A percentile compares a stretch with the other conserved stretches of the same genome.
phyloP scores from a whole-genome alignment of 345 rosid genomes.

The Salix arbutifolia region DNA sequence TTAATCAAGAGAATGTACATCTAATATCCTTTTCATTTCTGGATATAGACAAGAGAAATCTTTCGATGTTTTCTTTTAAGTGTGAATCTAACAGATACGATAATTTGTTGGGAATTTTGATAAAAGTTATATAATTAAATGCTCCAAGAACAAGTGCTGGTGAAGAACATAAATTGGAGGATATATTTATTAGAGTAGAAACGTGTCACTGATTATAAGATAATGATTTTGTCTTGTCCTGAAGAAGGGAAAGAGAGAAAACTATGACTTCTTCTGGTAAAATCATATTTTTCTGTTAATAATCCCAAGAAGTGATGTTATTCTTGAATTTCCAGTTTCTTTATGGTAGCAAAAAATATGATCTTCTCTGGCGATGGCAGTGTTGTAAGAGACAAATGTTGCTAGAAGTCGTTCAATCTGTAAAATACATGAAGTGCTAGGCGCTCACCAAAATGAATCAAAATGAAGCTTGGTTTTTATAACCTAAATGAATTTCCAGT shows the following conservation, averaged over 20 bases:
- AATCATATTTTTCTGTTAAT: not conserved
- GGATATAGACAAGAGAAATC: not conserved
- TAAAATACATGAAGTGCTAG: no score
- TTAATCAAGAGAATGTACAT: not conserved
- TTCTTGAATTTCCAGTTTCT: not conserved
- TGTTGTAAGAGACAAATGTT: no score
- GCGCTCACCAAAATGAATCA: no score
- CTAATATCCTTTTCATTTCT: not conserved
- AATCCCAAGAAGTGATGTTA: not conserved
- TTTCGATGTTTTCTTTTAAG: not conserved
- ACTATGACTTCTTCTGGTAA: not conserved
- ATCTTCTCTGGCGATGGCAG: not conserved
- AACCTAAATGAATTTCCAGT: no score
- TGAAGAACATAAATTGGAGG: no score
- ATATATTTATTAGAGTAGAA: not conserved
- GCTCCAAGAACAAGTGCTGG: not conserved
- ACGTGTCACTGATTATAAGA: not conserved
- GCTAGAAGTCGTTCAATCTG: no score
- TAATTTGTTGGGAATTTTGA: not conserved
- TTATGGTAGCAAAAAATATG: not conserved
- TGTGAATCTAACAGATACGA: not conserved
- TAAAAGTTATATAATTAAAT: not conserved
- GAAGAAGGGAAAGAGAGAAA: not conserved
- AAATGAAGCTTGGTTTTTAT: no score
- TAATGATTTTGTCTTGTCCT: not conserved